Conservation (phyloP, 176 grass and related monocot species). For the Carex parvula region DNA sequence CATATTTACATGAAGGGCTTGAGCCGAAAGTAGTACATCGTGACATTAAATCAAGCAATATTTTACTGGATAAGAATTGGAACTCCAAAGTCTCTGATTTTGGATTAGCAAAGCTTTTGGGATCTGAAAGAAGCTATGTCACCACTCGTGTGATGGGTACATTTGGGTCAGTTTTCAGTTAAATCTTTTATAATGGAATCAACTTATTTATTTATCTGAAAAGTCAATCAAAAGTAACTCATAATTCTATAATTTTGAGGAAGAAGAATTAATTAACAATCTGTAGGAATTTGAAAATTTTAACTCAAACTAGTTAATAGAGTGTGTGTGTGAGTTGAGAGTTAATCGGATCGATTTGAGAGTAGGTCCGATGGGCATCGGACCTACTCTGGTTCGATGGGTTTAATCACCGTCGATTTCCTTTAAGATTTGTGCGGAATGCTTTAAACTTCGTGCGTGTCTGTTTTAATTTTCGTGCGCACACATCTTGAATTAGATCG, state of each 20-base stretch:
- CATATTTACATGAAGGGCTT: conserved; percentile 83
- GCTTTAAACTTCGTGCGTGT: too few relatives aligned
- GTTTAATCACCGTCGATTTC: too few relatives aligned
- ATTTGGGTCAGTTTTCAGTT: conserved; percentile 46
- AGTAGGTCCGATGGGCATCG: too few relatives aligned
- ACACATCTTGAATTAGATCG: too few relatives aligned
- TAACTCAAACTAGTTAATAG: neutral
- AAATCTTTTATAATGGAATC: neutral
- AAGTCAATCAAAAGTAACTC: neutral
- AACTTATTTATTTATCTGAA: neutral
- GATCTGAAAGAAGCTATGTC: conserved; percentile 74
- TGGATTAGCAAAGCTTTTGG: conserved; percentile 84
- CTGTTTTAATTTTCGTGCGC: too few relatives aligned
- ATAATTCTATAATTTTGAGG: neutral
- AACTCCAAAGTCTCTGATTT: conserved; percentile 82
- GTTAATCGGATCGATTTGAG: too few relatives aligned
- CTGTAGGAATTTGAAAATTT: neutral
- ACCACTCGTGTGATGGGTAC: conserved; percentile 89
- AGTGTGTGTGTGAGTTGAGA: too few relatives aligned
- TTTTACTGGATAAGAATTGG: conserved; percentile 76
- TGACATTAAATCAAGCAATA: conserved; percentile 94
- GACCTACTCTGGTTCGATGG: too few relatives aligned
- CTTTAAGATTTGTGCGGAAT: too few relatives aligned
- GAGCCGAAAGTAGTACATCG: conserved; percentile 91
- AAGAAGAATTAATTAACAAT: neutral